Conservation (phyloP, 441 rosid species). For the Croton laevigatus region DNA sequence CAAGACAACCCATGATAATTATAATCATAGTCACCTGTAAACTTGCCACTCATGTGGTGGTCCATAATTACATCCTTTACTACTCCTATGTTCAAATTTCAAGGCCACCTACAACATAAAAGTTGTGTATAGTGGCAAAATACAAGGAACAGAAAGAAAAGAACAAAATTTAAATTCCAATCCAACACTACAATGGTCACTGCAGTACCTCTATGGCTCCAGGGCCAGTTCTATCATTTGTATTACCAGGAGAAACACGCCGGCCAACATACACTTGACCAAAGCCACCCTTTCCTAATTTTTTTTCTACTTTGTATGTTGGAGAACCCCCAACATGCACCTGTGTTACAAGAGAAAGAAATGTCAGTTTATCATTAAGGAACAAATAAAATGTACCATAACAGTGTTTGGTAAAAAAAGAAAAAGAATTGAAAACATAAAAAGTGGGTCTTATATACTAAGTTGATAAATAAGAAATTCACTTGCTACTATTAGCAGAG, state of each 20-base stretch:
- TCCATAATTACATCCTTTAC: slow-evolving; percentile 75
- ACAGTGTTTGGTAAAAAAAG: background rate
- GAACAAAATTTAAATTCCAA: background rate
- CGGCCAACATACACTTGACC: slow-evolving; percentile 84
- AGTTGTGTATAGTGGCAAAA: background rate
- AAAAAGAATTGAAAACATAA: background rate
- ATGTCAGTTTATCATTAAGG: background rate
- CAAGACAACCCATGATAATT: slow-evolving; percentile 5
- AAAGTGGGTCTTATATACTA: background rate
- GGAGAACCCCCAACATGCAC: slow-evolving; percentile 71
- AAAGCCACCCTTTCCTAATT: slow-evolving; percentile 81
- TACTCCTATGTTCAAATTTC: slow-evolving; percentile 70
- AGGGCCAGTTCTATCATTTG: slow-evolving; percentile 42
- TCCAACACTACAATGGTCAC: background rate
- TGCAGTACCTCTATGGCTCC: slow-evolving; percentile 52
- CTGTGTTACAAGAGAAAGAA: slow-evolving; percentile 32
- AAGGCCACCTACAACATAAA: slow-evolving; percentile 53
- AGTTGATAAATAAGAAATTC: background rate
- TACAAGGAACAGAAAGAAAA: background rate
- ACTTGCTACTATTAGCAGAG: background rate
- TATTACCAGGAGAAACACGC: slow-evolving; percentile 37
- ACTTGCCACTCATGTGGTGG: slow-evolving; percentile 80
- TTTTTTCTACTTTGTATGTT: slow-evolving; percentile 50
- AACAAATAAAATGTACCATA: background rate
- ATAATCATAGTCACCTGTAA: slow-evolving; percentile 44